Evolutionary conservation across 148 eudicot genomes (phyloP).

Genomic region (Rhododendron vialii): DNA sequence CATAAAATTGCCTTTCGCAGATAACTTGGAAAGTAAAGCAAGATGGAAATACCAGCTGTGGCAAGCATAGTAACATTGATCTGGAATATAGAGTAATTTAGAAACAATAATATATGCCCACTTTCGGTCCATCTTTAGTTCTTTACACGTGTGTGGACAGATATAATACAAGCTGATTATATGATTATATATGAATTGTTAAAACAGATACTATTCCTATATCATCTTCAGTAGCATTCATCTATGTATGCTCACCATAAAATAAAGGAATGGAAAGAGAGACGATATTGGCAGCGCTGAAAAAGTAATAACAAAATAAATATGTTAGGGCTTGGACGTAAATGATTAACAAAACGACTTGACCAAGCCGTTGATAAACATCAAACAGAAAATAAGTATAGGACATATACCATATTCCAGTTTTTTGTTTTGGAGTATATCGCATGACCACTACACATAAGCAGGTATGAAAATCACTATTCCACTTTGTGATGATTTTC

Average conservation of each 20-base stretch:
- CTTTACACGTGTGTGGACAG: neutral
- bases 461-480: neutral
- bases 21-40: neutral
- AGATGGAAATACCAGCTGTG: neutral
- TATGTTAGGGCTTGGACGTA: constrained; percentile 6
- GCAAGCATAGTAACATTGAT: neutral
- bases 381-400: neutral
- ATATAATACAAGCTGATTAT: neutral
- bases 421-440: neutral
- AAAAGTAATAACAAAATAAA: constrained; percentile 12
- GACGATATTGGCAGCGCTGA: constrained; percentile 86
- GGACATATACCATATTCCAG: neutral
- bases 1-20: neutral
- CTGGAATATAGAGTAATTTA: neutral
- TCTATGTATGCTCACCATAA: constrained; percentile 64
- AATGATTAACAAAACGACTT: neutral
- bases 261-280: constrained; percentile 88
- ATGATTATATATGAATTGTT: neutral
- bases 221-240: neutral
- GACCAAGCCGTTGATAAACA: neutral
- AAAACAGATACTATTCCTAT: neutral
- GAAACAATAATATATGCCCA: neutral
- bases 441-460: neutral
- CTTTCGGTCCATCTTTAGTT: neutral
- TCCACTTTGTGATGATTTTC: neutral